phyloP scores from a whole-genome alignment of 106 monocot genomes.

The Alisma plantagoaquatica region DNA sequence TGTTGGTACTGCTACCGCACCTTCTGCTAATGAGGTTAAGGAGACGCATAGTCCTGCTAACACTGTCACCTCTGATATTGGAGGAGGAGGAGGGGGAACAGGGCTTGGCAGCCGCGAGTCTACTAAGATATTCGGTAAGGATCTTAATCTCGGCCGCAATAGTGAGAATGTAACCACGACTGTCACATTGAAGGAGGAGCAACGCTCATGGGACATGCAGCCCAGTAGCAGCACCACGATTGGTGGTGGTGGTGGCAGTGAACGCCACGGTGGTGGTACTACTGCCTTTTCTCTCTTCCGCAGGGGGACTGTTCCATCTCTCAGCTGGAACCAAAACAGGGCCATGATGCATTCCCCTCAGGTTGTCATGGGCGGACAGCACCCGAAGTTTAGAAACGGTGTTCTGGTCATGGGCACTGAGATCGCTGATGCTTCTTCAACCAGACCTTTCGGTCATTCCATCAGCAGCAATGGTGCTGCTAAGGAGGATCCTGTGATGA shows the following conservation, averaged over 20 bases:
- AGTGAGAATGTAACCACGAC: not conserved
- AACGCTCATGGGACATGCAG: conserved; percentile 16
- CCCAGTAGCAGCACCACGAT: not conserved
- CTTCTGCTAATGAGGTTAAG: no score
- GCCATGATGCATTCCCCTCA: conserved; percentile 3
- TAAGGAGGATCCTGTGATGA: no score
- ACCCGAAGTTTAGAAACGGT: not conserved
- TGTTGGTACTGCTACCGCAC: conserved; percentile 7
- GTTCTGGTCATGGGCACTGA: not conserved
- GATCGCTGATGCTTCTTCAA: no score
- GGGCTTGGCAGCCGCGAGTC: no score
- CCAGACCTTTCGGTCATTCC: no score
- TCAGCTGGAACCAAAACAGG: conserved; percentile 29
- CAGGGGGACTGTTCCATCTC: conserved; percentile 4
- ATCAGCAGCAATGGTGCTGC: no score
- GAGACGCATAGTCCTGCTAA: no score
- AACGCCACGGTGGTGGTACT: conserved; percentile 10
- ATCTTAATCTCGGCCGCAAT: conserved; percentile 26
- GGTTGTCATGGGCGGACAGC: not conserved
- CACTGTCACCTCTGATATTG: no score
- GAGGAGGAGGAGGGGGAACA: no score
- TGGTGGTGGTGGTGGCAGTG: no score
- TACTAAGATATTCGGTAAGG: conserved; percentile 48
- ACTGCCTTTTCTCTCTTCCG: conserved; percentile 9
- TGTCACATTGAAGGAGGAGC: conserved; percentile 14